Base-by-base conservation (phyloP, 2,329 filamentous ascomycete species). In the Scedosporium dehoogii region DNA sequence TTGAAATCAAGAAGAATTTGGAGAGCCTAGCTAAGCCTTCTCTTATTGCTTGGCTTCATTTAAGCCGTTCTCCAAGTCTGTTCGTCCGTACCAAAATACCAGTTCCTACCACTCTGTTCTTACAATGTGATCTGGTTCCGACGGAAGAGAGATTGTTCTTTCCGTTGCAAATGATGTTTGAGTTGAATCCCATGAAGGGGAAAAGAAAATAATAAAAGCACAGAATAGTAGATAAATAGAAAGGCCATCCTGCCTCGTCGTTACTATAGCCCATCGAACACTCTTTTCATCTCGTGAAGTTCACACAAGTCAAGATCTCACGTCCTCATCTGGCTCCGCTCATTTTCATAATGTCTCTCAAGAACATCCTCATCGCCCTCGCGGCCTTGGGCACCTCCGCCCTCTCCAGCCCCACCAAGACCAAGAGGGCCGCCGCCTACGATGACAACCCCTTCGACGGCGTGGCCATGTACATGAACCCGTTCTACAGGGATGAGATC, bases 401-500 rank as follows among this genome's bases (percentile, higher is more conserved):
- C 55, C n/a, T 59, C 41, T 55, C 61, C 4, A 41, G 16, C 27
- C 56, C 56, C 29, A 9, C 38, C 56, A 38, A 42, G 56, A 12
- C 51, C 51, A 55, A n/a, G 21, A 55, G 18, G 57, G 73, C 73
- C 48, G 78, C 75, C 67, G 72, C 78, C 14, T 63, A 60, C 62
- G 58, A 60, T 18, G 85, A 84, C n/a, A 85, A 84, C 73, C 80
- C 81, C 14, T 84, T 81, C 70, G 64, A 69, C 10, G 79, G 77
- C 16, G 78, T 82, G 59, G 70, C 75, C 59, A 73, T 79, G 67
- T 83, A 79, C 76, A 78, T 81, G 69, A 84, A 84, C 72, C 72
- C 70, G 62, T 83, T 78, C 74, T 85, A 84, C 68, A 74, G 78
- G n/a, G 80, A 79, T 18, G 80, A 84, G 70, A 76, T 85, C 63